Percentiles rank a stretch among this genome's conserved stretches.
phyloP scores from a whole-genome alignment of 441 rosid species.

The Syzygium syzygioides region DNA sequence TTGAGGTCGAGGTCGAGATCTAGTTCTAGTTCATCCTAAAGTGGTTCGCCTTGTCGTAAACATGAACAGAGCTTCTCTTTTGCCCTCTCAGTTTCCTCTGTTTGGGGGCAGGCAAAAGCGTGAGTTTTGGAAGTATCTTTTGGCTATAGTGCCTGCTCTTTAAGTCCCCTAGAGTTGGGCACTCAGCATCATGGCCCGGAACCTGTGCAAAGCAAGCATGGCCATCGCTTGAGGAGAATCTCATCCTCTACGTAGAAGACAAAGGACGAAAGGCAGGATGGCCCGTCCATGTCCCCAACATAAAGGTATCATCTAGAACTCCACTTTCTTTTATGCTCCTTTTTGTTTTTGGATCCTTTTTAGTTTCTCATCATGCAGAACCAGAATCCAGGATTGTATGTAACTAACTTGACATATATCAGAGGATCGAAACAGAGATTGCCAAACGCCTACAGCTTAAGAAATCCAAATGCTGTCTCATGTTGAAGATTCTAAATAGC shows the following conservation, averaged over 20 bases:
- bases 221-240: background rate
- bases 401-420: background rate
- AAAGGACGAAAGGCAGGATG: background rate
- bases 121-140: background rate
- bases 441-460: rapidly evolving
- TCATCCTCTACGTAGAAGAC: background rate
- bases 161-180: background rate
- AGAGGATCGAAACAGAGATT: background rate
- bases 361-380: background rate
- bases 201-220: background rate
- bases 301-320: background rate
- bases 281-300: background rate
- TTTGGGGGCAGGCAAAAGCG: background rate
- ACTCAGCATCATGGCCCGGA: background rate
- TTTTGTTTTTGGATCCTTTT: background rate
- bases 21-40: background rate
- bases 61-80: background rate
- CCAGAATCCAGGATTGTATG: background rate
- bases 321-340: background rate
- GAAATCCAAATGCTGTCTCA: background rate
- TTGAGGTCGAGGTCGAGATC: background rate
- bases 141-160: no score
- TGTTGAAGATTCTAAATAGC: background rate
- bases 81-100: background rate
- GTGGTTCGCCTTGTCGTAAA: background rate